A percentile compares a stretch with the other conserved stretches of the same genome.
These are phyloP conservation scores for Wickerhamomyces ciferrii DNA, from an alignment of 805 yeast genomes.

Conservation along the genomic window DNA sequence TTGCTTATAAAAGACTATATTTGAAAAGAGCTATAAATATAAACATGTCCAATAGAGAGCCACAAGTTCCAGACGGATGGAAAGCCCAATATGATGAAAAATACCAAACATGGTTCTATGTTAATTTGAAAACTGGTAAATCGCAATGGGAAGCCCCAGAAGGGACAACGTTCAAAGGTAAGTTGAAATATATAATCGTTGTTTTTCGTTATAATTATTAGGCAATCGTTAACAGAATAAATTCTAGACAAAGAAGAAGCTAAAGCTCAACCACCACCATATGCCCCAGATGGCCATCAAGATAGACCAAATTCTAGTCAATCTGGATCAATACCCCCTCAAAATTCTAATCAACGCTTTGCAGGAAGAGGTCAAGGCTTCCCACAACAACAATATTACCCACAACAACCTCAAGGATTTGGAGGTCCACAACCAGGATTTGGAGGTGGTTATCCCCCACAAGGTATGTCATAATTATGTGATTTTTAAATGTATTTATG, in stretches of 20 bases:
- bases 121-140: conserved; percentile 60
- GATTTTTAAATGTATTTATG: too few species aligned
- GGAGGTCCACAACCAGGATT: conserved; percentile 7
- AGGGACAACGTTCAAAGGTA: conserved; percentile 39
- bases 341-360: conserved; percentile 14
- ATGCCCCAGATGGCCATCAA: conserved; percentile 14
- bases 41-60: conserved; percentile 25
- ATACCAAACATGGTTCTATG: conserved; percentile 75
- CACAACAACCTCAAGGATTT: conserved; percentile 8
- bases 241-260: too few species aligned
- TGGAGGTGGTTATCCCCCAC: neutral
- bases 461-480: too few species aligned
- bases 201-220: too few species aligned
- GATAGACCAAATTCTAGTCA: conserved; percentile 4
- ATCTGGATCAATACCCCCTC: conserved; percentile 8
- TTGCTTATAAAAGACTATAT: neutral
- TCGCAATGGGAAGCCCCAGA: conserved; percentile 91
- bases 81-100: conserved; percentile 66
- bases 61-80: conserved; percentile 66
- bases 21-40: neutral
- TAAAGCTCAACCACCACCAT: conserved; percentile 36
- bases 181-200: conserved; percentile 10
- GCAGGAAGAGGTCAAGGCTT: conserved; percentile 4
- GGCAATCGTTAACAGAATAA: too few species aligned
- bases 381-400: conserved; percentile 10